These are phyloP conservation scores for Cryphonectria japonica DNA, from an alignment of 2,329 filamentous ascomycete species.

Conservation along the genomic window DNA sequence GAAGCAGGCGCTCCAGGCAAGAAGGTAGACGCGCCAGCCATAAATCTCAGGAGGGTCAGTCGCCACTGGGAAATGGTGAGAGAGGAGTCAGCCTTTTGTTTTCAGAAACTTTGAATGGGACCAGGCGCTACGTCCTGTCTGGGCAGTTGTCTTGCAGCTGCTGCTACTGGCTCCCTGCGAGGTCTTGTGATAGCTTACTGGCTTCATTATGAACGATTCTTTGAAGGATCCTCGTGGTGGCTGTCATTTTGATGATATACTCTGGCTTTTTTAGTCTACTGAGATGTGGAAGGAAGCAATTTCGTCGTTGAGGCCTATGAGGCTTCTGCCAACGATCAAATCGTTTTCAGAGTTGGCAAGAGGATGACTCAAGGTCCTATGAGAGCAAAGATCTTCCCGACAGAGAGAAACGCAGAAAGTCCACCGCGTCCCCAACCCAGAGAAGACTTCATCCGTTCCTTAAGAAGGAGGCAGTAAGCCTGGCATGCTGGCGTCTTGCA, in stretches of 20 bases:
- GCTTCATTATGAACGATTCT: conserved; percentile 20
- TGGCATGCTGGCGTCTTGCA: not conserved
- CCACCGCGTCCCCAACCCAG: not conserved
- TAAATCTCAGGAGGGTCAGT: conserved; percentile 15
- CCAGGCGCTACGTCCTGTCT: not conserved
- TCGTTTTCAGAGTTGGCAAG: not conserved
- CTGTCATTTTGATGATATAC: conserved; percentile 8
- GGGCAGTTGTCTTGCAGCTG: not conserved
- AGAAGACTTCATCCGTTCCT: not conserved
- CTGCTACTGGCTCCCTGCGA: not conserved
- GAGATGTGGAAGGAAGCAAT: not conserved
- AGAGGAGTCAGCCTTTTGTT: not conserved
- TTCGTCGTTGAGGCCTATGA: not conserved
- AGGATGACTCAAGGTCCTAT: not conserved
- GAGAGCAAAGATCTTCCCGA: not conserved
- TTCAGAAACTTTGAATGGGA: not conserved
- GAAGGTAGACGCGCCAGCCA: conserved; percentile 16
- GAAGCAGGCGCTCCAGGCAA: conserved; percentile 43
- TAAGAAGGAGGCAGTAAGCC: not conserved
- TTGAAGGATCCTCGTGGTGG: conserved; percentile 17
- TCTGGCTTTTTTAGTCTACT: not conserved
- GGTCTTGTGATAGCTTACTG: conserved; percentile 1
- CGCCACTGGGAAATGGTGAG: not conserved
- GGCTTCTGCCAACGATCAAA: not conserved
- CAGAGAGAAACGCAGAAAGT: not conserved